These are phyloP conservation scores for Arthrobotrys sphaeroides DNA, from an alignment of 2,329 filamentous ascomycete species.

Conservation along the genomic window DNA sequence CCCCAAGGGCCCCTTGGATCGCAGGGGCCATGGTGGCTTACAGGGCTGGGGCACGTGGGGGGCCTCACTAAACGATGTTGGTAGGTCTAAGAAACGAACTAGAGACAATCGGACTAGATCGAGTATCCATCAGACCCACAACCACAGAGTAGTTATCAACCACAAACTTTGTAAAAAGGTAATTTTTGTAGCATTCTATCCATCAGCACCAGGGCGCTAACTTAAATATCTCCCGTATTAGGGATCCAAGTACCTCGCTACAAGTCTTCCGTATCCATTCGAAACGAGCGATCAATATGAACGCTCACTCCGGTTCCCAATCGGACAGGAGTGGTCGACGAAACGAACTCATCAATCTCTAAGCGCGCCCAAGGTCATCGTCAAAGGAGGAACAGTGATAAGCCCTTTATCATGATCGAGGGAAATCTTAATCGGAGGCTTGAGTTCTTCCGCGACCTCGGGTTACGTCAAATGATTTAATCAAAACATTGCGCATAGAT, in stretches of 20 bases:
- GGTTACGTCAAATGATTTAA: no score
- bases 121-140: constrained; percentile 59
- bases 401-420: constrained; percentile 69
- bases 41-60: constrained; percentile 94
- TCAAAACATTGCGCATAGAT: no score
- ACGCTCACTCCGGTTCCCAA: constrained; percentile 81
- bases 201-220: no score
- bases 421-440: no score
- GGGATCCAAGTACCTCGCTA: constrained; percentile 88
- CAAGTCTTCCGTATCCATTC: constrained; percentile 85
- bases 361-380: constrained; percentile 86
- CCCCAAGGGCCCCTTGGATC: constrained; percentile 80
- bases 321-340: constrained; percentile 96
- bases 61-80: constrained; percentile 69
- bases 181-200: constrained; percentile 26
- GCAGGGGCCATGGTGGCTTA: constrained; percentile 78
- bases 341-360: constrained; percentile 90
- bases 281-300: constrained; percentile 91
- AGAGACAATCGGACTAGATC: constrained; percentile 59
- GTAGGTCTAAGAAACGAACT: constrained; percentile 56
- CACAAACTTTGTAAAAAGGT: constrained; percentile 91
- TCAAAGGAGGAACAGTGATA: constrained; percentile 86
- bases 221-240: constrained; percentile 61
- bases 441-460: no score
- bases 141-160: constrained; percentile 79